Percentiles rank a stretch among this genome's conserved stretches.
Evolutionary conservation across 2,329 filamentous ascomycete species (phyloP).

Genomic region (Phaeomoniella chlamydospora): DNA sequence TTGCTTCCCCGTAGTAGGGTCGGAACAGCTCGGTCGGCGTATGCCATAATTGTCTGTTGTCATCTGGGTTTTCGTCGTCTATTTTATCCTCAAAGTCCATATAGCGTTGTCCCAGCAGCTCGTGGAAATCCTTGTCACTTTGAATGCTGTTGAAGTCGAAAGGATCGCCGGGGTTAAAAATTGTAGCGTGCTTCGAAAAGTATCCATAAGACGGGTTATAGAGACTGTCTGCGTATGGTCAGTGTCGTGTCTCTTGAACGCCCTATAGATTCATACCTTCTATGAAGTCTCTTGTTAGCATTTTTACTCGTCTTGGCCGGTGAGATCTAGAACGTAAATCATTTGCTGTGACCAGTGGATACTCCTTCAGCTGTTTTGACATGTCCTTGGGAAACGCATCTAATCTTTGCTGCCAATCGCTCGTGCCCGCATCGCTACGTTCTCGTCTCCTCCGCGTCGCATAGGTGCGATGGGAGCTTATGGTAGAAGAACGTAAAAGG

Average conservation of each 20-base stretch:
- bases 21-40: constrained; percentile 95
- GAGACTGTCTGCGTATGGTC: constrained; percentile 53
- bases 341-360: constrained; percentile 72
- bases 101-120: constrained; percentile 63
- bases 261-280: constrained; percentile 46
- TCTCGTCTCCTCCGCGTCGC: constrained; percentile 19
- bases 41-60: constrained; percentile 88
- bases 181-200: constrained; percentile 91
- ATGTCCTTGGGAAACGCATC: constrained; percentile 64
- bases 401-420: constrained; percentile 74
- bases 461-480: constrained; percentile 23
- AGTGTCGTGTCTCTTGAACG: constrained; percentile 1
- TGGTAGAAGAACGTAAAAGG: constrained; percentile 1
- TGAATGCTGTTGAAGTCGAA: constrained; percentile 73
- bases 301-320: constrained; percentile 78
- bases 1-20: constrained; percentile 91
- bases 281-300: constrained; percentile 95
- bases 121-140: constrained; percentile 77
- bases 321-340: constrained; percentile 59
- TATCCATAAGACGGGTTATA: constrained; percentile 94
- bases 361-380: constrained; percentile 63
- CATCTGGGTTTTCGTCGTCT: constrained; percentile 56
- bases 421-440: constrained; percentile 39
- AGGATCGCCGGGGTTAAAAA: constrained; percentile 82
- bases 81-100: constrained; percentile 79